Base-by-base conservation (phyloP, 805 yeast genomes). In the Cyberlindnera subsufficiens region DNA sequence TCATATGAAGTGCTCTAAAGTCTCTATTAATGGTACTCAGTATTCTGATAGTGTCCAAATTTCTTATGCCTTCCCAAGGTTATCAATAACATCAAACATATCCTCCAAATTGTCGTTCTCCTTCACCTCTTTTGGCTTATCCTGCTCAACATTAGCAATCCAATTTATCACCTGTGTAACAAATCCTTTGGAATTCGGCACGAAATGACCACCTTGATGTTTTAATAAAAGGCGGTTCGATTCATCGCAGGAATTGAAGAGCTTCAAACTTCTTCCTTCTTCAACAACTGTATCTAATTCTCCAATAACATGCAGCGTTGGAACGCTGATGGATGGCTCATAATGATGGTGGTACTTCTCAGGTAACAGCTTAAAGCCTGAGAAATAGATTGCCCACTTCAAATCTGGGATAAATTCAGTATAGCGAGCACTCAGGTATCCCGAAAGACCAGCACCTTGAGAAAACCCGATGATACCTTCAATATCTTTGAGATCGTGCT, bases 141-240 rank as follows among this genome's bases (percentile, higher is more conserved):
- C 31, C 40, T 42, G 8, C 15, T 31, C 27, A 33, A 43, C 47
- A 35, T 44, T 29, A 10, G 35, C 37, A 18, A 67, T 54, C 73
- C 73, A 68, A 30, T 51, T 49, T 15, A 62, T 37, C 8, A 67
- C 59, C 38, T 64, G 63, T 7, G 51, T 38, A 1, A 64, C 65
- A 42, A 63, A 66, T 15, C 46, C 56, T 43, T 83, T 85, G 4
- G 87, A 77, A 57, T 86, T 87, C n/a, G 99, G 99, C 32, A 91
- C 95, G 58, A 82, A 91, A 59, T 91, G 99, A 1, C 96, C 96
- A 40, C 98, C 98, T 5, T 97, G 95, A 58, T 91, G 99, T 48
- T 75, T 82, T 44, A 89, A 52, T 36, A 72, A 36, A 0, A 67
- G 69, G 17, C 86, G 64, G 16, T 62, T 61, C 3, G 54, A 56